phyloP scores from a whole-genome alignment of 352 stramenopile genomes.

The Globisporangium solare region DNA sequence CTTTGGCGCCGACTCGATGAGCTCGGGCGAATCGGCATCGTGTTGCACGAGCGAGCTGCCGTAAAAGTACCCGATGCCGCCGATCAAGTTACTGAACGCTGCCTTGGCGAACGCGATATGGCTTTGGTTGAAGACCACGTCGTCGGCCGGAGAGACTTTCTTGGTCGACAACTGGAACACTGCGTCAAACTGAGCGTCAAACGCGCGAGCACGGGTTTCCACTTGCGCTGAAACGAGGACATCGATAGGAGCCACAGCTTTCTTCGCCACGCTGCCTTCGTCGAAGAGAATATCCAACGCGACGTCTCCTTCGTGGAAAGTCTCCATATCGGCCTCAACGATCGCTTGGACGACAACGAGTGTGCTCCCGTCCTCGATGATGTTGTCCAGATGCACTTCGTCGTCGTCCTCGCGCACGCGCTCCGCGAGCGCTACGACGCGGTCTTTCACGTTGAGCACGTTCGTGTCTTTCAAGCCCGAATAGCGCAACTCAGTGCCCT shows the following conservation, averaged over 20 bases:
- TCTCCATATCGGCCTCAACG: conserved; percentile 32
- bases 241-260: neutral
- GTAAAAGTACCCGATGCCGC: conserved; percentile 89
- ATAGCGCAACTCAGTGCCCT: conserved; percentile 44
- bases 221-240: conserved; percentile 13
- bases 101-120: conserved; percentile 75
- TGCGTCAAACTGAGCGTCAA: conserved; percentile 54
- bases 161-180: conserved; percentile 47
- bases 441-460: conserved; percentile 70
- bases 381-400: conserved; percentile 59
- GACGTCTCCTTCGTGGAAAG: conserved; percentile 41
- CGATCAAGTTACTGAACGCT: conserved; percentile 88
- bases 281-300: conserved; percentile 64
- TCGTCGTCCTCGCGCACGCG: conserved; percentile 28
- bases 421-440: conserved; percentile 37
- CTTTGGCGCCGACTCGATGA: conserved; percentile 37
- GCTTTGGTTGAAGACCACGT: conserved; percentile 34
- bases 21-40: conserved; percentile 28
- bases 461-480: conserved; percentile 53
- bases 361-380: conserved; percentile 62
- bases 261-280: conserved; percentile 24
- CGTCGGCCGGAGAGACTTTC: conserved; percentile 1
- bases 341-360: conserved; percentile 70
- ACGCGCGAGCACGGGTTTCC: conserved; percentile 17
- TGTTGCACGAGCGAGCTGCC: conserved; percentile 75